These are phyloP conservation scores for Eutreptiella sp. DNA, from an alignment of 208 protist species.

Conservation along the genomic window DNA sequence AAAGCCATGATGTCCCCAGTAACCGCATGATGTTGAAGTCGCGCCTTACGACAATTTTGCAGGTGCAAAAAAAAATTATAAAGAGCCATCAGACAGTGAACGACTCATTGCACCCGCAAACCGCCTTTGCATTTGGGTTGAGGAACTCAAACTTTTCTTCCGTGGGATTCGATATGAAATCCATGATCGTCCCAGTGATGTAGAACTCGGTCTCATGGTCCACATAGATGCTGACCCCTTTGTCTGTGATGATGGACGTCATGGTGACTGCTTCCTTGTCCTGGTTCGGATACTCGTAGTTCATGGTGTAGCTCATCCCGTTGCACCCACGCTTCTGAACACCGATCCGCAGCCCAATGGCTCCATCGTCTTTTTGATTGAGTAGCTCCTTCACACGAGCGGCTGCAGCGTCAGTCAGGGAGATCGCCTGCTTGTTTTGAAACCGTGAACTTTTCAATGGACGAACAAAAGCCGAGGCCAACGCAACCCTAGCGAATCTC, in stretches of 20 bases:
- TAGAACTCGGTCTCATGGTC: constrained; percentile 87
- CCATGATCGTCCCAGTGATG: constrained; percentile 94
- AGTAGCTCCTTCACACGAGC: constrained; percentile 19
- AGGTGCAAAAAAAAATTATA: no score
- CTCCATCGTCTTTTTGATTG: background rate
- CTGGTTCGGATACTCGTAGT: constrained; percentile 60
- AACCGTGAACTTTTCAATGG: no score
- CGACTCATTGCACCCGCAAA: constrained; percentile 92
- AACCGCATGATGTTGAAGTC: no score
- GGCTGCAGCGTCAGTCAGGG: constrained; percentile 29
- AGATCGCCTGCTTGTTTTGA: constrained; percentile 20
- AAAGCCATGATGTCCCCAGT: no score
- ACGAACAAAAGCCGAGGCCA: no score
- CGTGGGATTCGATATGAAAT: constrained; percentile 85
- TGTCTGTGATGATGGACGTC: constrained; percentile 1
- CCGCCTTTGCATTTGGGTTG: constrained; percentile 91
- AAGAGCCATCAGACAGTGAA: no score
- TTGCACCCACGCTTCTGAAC: constrained; percentile 87
- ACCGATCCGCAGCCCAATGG: constrained; percentile 78
- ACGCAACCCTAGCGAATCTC: no score
- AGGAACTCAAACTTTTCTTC: constrained; percentile 92
- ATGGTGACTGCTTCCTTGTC: constrained; percentile 5
- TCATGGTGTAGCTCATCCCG: constrained; percentile 91
- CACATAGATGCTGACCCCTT: constrained; percentile 83
- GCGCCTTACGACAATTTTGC: no score